phyloP scores from a whole-genome alignment of 169 alveolate species.

The Plasmodium knowlesi region DNA sequence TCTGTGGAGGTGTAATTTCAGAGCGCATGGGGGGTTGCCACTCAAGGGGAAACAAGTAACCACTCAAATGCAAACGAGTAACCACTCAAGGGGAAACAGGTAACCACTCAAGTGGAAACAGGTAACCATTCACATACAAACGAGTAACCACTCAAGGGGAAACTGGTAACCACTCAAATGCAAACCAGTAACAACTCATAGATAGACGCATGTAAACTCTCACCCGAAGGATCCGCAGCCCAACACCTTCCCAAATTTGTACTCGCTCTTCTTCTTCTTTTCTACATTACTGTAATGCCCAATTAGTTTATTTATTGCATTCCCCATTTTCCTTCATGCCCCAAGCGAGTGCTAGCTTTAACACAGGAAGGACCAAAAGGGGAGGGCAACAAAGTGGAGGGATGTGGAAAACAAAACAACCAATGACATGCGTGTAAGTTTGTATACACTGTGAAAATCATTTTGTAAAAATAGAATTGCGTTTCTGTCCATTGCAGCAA shows the following conservation, averaged over 20 bases:
- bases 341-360: neutral
- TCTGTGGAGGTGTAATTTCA: neutral
- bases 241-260: slow-evolving; percentile 41
- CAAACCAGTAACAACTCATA: too few species aligned
- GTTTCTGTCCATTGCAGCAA: neutral
- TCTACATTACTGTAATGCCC: slow-evolving; percentile 23
- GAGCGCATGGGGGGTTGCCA: neutral
- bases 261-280: slow-evolving; percentile 54
- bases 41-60: too few species aligned
- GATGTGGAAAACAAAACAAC: neutral
- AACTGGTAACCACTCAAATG: neutral
- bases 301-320: slow-evolving; percentile 34
- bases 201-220: too few species aligned
- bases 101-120: too few species aligned
- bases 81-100: neutral
- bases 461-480: neutral
- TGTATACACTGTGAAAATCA: neutral
- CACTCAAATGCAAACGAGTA: too few species aligned
- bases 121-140: too few species aligned
- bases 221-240: slow-evolving; percentile 72
- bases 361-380: neutral
- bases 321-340: slow-evolving; percentile 56
- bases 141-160: neutral
- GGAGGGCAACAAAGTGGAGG: neutral
- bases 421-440: neutral